Evolutionary conservation across 2,329 filamentous ascomycete species (phyloP).

Genomic region (Dothistroma septosporum): DNA sequence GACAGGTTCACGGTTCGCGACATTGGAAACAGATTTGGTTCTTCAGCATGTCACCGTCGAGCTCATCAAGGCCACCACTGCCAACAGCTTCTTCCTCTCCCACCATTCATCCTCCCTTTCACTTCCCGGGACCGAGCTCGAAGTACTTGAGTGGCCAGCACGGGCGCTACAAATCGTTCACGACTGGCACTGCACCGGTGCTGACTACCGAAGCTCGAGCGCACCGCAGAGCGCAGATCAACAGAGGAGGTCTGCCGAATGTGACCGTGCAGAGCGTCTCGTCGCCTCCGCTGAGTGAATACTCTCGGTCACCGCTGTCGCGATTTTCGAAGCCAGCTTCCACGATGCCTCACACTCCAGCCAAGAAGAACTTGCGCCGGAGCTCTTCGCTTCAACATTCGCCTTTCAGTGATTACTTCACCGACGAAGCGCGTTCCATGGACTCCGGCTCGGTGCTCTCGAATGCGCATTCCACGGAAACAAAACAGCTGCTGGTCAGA

Average conservation of each 20-base stretch:
- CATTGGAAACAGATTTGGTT: slow-evolving; percentile 4
- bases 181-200: slow-evolving; percentile 25
- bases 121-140: slow-evolving; percentile 28
- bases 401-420: slow-evolving; percentile 42
- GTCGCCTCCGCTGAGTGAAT: slow-evolving; percentile 16
- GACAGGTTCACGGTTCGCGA: not conserved
- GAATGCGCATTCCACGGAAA: slow-evolving; percentile 25
- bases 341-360: slow-evolving; percentile 24
- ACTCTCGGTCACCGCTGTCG: slow-evolving; percentile 19
- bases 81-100: slow-evolving; percentile 9
- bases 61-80: slow-evolving; percentile 13
- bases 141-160: slow-evolving; percentile 24
- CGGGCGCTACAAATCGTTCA: slow-evolving; percentile 22
- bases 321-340: slow-evolving; percentile 13
- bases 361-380: slow-evolving; percentile 18
- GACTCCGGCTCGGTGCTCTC: slow-evolving; percentile 4
- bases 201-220: slow-evolving; percentile 30
- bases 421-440: slow-evolving; percentile 34
- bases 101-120: slow-evolving; percentile 4
- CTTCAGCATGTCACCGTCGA: slow-evolving; percentile 13
- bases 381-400: slow-evolving; percentile 32
- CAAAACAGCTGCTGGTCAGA: slow-evolving; percentile 36
- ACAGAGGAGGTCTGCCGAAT: slow-evolving; percentile 17
- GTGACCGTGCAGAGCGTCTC: slow-evolving; percentile 2
- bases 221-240: slow-evolving; percentile 27